phyloP scores from a whole-genome alignment of 805 yeast species.

The Candida sithepensis region DNA sequence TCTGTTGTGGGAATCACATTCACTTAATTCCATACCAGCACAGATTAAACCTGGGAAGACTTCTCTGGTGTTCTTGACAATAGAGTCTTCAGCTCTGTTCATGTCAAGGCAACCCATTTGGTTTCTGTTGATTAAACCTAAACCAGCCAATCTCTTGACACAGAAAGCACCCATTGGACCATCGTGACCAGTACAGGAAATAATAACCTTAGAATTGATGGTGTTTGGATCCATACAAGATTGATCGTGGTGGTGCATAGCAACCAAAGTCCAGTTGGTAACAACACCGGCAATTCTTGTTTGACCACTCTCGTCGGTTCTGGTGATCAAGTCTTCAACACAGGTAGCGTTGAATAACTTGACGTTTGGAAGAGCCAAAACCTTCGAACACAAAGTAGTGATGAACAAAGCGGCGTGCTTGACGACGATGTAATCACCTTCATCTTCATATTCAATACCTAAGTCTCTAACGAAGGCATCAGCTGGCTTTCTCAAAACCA shows the following conservation, averaged over 20 bases:
- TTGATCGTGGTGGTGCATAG: constrained; percentile 72
- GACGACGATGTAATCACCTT: constrained; percentile 76
- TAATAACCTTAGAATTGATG: constrained; percentile 58
- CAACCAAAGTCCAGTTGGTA: constrained; percentile 77
- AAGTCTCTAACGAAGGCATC: constrained; percentile 61
- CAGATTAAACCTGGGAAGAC: constrained; percentile 59
- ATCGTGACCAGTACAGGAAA: constrained; percentile 77
- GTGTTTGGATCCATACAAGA: constrained; percentile 84
- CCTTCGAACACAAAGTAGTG: constrained; percentile 67
- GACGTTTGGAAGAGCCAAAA: constrained; percentile 66
- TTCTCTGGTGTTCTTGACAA: constrained; percentile 66
- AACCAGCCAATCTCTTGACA: constrained; percentile 61
- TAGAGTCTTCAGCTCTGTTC: constrained; percentile 74
- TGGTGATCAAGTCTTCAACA: constrained; percentile 75
- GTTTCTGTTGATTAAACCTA: constrained; percentile 44
- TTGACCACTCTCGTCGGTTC: constrained; percentile 57
- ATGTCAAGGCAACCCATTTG: constrained; percentile 79
- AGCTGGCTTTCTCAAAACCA: constrained; percentile 81
- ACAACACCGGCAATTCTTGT: constrained; percentile 75
- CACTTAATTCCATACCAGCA: constrained; percentile 79
- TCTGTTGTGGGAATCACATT: constrained; percentile 72
- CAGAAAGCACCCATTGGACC: constrained; percentile 82
- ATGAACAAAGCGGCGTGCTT: constrained; percentile 78
- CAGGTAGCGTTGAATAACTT: constrained; percentile 78
- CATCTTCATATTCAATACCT: constrained; percentile 67